These are phyloP conservation scores for Linum tenue DNA, from an alignment of 345 rosid genomes.

Conservation along the genomic window DNA sequence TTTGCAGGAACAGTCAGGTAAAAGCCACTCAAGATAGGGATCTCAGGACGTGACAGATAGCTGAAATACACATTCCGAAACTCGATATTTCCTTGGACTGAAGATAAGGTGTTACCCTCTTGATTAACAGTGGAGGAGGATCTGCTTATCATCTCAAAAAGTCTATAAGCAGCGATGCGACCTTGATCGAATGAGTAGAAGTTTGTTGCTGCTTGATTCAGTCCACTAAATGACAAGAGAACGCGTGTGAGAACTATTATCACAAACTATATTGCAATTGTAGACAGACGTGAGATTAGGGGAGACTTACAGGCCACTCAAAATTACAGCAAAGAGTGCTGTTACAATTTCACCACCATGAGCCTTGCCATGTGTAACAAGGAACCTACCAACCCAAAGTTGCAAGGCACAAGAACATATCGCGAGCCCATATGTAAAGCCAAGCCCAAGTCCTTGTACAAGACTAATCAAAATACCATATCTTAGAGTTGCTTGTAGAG, in stretches of 20 bases:
- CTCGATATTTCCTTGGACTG: slow-evolving; percentile 90
- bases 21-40: slow-evolving; percentile 95
- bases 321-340: slow-evolving; percentile 82
- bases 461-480: slow-evolving; percentile 90
- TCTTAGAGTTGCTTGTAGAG: slow-evolving; percentile 92
- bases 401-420: slow-evolving; percentile 95
- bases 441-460: slow-evolving; percentile 99
- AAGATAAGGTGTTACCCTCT: slow-evolving; percentile 51
- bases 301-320: slow-evolving; percentile 95
- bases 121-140: slow-evolving; percentile 68
- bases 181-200: slow-evolving; percentile 99
- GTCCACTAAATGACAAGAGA: slow-evolving; percentile 43
- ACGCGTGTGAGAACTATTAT: not conserved
- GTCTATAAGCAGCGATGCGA: slow-evolving; percentile 94
- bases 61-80: slow-evolving; percentile 97
- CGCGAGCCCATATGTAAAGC: slow-evolving; percentile 96
- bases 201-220: slow-evolving; percentile 99
- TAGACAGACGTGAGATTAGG: slow-evolving; percentile 15
- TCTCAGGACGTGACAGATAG: slow-evolving; percentile 97
- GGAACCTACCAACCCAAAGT: slow-evolving; percentile 89
- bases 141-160: slow-evolving; percentile 96
- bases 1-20: slow-evolving; percentile 96
- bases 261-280: slow-evolving; percentile 2
- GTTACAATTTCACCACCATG: slow-evolving; percentile 88
- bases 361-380: slow-evolving; percentile 46